Base-by-base conservation (phyloP, 2,329 filamentous ascomycete genomes). In the Aspergillus tubingensis region DNA sequence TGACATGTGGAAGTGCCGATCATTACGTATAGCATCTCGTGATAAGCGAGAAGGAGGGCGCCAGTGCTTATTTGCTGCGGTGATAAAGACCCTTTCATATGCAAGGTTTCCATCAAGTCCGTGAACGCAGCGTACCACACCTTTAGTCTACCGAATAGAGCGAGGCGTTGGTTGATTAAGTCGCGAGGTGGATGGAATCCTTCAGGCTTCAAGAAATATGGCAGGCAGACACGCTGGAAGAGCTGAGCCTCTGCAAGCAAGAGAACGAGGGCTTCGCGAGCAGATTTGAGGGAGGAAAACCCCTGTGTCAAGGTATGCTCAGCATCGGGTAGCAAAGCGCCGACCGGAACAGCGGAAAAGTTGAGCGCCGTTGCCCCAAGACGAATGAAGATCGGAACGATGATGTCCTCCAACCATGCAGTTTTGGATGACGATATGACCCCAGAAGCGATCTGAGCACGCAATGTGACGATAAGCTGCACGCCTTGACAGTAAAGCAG, bases 361-460 rank as follows among this genome's bases (percentile, higher is more conserved):
- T 53, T 10, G 7, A 65, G 25, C n/a, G 71, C 63, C 10, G 68
- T 27, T 5, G 62, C 57, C 4, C 67, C 68, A 25, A 74, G 49
- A 0, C 71, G 70, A 3, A 69, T 41, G 36, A 74, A 73, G 2
- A 74, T 59, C 0, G 72, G 72, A 1, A 70, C 60, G 36, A 74
- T 70, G 1, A 62, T 70, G 21, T 71, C 59, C 21, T 70, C 65
- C n/a, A 74, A 47, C 13, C 72, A 54, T 3, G 50, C 54, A 27
- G 59, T 44, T 13, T 66, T 70, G 8, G 61, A 57, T 6, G 41
- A 30, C 10, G 65, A 58, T 17, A 72, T 41, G 21, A 27, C 21
- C 0, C 62, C 64, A 8, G 19, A 39, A 3, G 58, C 43, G 50
- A 62, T 62, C 52, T 68, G 64, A 23, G 53, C 21, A 6, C 65